These are phyloP conservation scores for Monosporascus sp. DNA, from an alignment of 2,329 filamentous ascomycete genomes.

Conservation along the genomic window DNA sequence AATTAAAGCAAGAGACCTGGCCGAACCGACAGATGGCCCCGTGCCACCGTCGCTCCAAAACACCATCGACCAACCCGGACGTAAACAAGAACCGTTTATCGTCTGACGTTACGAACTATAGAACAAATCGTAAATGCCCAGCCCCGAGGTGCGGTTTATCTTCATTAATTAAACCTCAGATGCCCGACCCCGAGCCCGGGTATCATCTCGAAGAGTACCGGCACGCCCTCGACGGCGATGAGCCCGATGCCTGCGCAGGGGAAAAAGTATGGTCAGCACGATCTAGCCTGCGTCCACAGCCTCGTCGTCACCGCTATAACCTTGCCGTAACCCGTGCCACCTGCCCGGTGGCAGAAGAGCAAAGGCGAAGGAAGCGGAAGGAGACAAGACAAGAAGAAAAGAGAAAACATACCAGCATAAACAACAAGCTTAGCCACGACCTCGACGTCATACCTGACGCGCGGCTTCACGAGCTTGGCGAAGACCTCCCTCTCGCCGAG, in stretches of 20 bases:
- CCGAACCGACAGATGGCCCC: no score
- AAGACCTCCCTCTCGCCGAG: constrained; percentile 75
- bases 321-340: no score
- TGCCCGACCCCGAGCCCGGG: constrained; percentile 30
- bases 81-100: no score
- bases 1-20: no score
- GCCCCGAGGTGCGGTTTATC: no score
- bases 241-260: constrained; percentile 22
- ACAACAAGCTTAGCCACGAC: constrained; percentile 95
- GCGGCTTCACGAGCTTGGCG: constrained; percentile 72
- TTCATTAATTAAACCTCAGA: constrained; percentile 5
- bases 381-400: background rate
- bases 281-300: no score
- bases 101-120: no score
- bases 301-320: no score
- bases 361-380: background rate
- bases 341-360: background rate
- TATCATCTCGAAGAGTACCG: constrained; percentile 36
- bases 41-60: no score
- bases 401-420: constrained; percentile 66
- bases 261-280: background rate
- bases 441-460: constrained; percentile 96
- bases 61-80: no score
- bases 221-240: constrained; percentile 35
- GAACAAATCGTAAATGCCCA: no score